Base-by-base conservation (phyloP, 306 rosid genomes). In the Mimosa bimucronata region DNA sequence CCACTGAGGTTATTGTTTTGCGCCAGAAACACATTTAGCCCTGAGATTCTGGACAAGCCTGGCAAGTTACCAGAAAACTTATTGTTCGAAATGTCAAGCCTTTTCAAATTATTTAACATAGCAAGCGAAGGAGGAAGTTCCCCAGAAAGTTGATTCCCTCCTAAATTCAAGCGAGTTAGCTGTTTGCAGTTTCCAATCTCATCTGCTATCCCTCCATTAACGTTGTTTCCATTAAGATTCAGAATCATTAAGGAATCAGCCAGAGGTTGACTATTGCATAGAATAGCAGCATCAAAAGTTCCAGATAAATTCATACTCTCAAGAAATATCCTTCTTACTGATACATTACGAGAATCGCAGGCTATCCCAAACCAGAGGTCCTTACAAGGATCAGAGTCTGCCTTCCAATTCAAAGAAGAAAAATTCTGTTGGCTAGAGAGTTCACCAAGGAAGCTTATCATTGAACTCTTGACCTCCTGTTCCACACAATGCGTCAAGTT, bases 371-470 rank as follows among this genome's bases (percentile, higher is more conserved):
- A 50, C 98, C 98, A 94, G 0, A 1, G 75, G 18, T 82, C 85
- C 61, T 57, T 80, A 85, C 97, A 92, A 16, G 97, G 98, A 90
- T 94, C 96, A 69, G 90, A 76, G 23, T 81, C 83, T 44, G 6
- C 23, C 71, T 70, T 82, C 98, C 96, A 94, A 30, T 50, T 71
- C 81, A 82, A 76, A 75, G 21, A 9, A 42, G 77, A 26, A 74
- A 79, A 0, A 41, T 2, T 83, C 2, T 76, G 66, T 38, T 83
- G 80, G 31, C 45, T 69, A 74, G 88, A 65, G 74, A 94, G 86
- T 69, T 89, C 83, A 11, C 60, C 42, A 64, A 94, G 82, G 73
- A 94, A 92, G 73, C 67, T 78, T 48, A 88, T 81, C 44, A 92
- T 53, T 72, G 94, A 82, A 75, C 18, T 78, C 84, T 80, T 88